Evolutionary conservation across 805 yeast species (phyloP).

Genomic region (Sugiyamaella qingdaonensis): DNA sequence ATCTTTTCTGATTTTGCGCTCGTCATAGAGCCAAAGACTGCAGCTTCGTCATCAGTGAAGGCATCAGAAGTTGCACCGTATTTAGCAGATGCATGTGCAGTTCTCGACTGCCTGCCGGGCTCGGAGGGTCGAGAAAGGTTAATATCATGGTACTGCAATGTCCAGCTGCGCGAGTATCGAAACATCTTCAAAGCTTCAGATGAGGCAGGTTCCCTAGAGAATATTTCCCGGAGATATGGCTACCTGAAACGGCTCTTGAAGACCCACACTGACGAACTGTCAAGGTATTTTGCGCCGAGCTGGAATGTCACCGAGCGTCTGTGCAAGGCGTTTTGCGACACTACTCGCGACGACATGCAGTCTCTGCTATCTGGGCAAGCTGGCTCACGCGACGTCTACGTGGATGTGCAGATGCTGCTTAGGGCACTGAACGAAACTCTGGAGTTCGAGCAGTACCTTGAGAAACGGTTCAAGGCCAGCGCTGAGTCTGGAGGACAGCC

Average conservation of each 20-base stretch:
- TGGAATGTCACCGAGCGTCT: constrained; percentile 72
- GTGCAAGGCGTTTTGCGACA: constrained; percentile 57
- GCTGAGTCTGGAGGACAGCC: neutral
- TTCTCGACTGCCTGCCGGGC: constrained; percentile 53
- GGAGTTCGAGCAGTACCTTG: constrained; percentile 76
- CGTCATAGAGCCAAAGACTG: constrained; percentile 21
- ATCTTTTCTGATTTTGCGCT: constrained; percentile 64
- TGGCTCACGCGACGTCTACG: constrained; percentile 25
- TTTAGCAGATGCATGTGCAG: constrained; percentile 59
- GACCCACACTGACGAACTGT: constrained; percentile 50
- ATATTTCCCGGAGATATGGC: constrained; percentile 72
- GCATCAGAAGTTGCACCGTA: constrained; percentile 13
- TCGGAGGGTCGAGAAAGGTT: constrained; percentile 60
- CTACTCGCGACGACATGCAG: constrained; percentile 64
- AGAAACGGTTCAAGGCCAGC: constrained; percentile 45
- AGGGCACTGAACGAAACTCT: constrained; percentile 68
- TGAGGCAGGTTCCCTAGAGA: constrained; percentile 94
- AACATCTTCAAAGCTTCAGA: constrained; percentile 73
- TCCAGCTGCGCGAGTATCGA: constrained; percentile 66
- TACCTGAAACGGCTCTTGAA: constrained; percentile 71
- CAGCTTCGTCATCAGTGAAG: neutral
- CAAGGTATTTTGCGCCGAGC: constrained; percentile 54
- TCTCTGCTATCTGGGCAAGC: constrained; percentile 42
- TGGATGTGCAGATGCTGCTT: constrained; percentile 62
- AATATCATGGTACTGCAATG: constrained; percentile 66